Evolutionary conservation across 805 yeast genomes (phyloP), one percentile per base, ranked within the genome.

Genomic region (Barnettozyma wickerhamii): DNA sequence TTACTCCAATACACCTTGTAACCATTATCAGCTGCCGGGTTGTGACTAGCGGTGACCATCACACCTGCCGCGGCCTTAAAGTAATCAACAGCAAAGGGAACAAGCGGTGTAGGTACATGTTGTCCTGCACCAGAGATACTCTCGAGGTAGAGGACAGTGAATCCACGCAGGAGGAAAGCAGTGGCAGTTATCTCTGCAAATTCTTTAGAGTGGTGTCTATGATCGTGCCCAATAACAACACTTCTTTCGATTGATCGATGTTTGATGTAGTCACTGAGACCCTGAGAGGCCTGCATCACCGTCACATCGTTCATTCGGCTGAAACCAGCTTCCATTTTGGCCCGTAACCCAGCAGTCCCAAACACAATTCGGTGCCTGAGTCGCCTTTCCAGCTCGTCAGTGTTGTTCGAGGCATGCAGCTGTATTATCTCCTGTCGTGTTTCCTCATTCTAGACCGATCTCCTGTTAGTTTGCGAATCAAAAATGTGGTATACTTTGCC

Each of bases 291-390:
- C 64, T 91, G 98, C 33, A 87, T 56, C 1, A 91, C 84, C 0
- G 96, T 88, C 14, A 91, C 81, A 47, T 82, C 83, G 60, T 93
- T 91, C 91, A 93, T 84, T 50, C 89, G 75, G 38, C 78, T 74
- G 57, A 85, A 89, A 0, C 99, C 98, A 0, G 96, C 88, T 46
- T 81, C 90, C 96, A 93, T 89, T 18, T 71, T 66, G 2, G 95
- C 77, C 20, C 99, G 69, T 35, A 93, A 73, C 0, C 97, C 98
- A 3, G 98, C 96, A 0, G 98, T 91, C 0, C 98, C 98, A 62
- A 91, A 91, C 10, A 79, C 66, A 20, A 90, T 81, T 39, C 96
- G 63, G n/a, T 55, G 50, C 33, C 73, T 55, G 23, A 88, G 66
- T 37, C 84, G 68, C 29, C 57, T 56, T 33, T 74, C 75, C 29